Evolutionary conservation across 2,329 filamentous ascomycete species (phyloP).

Genomic region (Aspergillus brunneoviolaceus): DNA sequence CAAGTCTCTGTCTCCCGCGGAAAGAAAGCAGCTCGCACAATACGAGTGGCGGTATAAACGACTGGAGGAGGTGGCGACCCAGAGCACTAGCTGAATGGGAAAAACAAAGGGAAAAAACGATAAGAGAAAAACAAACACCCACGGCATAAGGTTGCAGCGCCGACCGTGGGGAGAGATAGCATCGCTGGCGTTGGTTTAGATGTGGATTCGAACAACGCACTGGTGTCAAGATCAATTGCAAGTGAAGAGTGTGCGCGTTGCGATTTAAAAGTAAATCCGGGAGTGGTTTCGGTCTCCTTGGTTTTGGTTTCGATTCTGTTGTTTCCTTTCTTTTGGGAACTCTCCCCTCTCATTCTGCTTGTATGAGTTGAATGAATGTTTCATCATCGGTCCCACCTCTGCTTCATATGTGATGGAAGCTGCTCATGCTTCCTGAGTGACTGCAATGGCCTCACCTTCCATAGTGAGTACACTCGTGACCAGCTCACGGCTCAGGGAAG

Average conservation of each 20-base stretch:
- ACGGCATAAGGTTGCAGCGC: not conserved
- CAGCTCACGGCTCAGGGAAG: not conserved
- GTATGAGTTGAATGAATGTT: not conserved
- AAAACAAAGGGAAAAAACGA: not conserved
- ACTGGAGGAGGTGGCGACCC: conserved; percentile 33
- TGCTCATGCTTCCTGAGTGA: too few species aligned
- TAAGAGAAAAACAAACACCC: not conserved
- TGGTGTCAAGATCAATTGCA: not conserved
- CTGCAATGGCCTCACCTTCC: not conserved
- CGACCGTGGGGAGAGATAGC: conserved; percentile 9
- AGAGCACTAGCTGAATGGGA: conserved; percentile 17
- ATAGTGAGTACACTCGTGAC: not conserved
- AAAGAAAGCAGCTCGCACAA: conserved; percentile 34
- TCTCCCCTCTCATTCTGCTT: not conserved
- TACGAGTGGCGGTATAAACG: conserved; percentile 37
- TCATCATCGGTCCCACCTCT: not conserved
- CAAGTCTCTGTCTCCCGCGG: conserved; percentile 28
- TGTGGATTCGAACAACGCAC: conserved; percentile 14
- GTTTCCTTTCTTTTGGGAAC: not conserved
- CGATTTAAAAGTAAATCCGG: not conserved
- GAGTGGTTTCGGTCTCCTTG: not conserved
- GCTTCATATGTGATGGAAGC: not conserved
- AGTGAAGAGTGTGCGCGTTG: not conserved
- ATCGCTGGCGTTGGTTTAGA: conserved; percentile 32
- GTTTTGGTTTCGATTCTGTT: not conserved